A percentile compares a stretch with the other conserved stretches of the same genome.
Conservation (phyloP, 2,329 filamentous ascomycete species). For the Stemphylium vesicarium region DNA sequence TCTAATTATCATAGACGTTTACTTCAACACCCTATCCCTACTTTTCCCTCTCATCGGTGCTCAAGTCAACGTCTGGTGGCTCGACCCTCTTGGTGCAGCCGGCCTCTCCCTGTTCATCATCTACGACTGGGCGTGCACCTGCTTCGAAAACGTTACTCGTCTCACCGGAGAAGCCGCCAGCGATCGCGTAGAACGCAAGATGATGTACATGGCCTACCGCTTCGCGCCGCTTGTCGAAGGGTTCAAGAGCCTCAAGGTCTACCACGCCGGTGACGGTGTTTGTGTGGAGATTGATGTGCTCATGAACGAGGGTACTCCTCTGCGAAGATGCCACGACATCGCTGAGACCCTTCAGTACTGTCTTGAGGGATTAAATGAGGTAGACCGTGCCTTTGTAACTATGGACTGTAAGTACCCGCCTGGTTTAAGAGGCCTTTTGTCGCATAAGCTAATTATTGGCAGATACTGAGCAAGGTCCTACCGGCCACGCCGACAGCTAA, state of each 20-base stretch:
- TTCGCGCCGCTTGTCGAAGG: conserved; percentile 61
- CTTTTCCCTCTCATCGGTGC: conserved; percentile 68
- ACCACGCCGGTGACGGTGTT: conserved; percentile 68
- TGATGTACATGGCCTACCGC: conserved; percentile 65
- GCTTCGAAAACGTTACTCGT: conserved; percentile 64
- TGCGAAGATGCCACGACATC: conserved; percentile 64
- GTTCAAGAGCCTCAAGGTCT: conserved; percentile 63
- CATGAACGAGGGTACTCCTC: conserved; percentile 59
- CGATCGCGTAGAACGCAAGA: conserved; percentile 60
- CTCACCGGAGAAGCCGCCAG: conserved; percentile 65
- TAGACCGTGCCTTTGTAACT: conserved; percentile 60
- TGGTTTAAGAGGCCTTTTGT: background rate
- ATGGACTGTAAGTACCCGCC: conserved; percentile 53
- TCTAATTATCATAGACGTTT: conserved; percentile 59
- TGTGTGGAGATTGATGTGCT: conserved; percentile 69
- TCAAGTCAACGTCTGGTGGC: conserved; percentile 68
- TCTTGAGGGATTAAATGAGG: conserved; percentile 60
- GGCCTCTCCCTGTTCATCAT: conserved; percentile 71
- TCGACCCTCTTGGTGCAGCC: conserved; percentile 68
- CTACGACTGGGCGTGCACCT: conserved; percentile 70
- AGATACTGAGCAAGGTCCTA: conserved; percentile 36
- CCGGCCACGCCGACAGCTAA: conserved; percentile 24
- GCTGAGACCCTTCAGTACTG: conserved; percentile 70
- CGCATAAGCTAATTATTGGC: conserved; percentile 7
- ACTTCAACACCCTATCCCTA: conserved; percentile 69